Base-by-base conservation (phyloP, 768 basidiomycete genomes). In the Suillus weaverae region DNA sequence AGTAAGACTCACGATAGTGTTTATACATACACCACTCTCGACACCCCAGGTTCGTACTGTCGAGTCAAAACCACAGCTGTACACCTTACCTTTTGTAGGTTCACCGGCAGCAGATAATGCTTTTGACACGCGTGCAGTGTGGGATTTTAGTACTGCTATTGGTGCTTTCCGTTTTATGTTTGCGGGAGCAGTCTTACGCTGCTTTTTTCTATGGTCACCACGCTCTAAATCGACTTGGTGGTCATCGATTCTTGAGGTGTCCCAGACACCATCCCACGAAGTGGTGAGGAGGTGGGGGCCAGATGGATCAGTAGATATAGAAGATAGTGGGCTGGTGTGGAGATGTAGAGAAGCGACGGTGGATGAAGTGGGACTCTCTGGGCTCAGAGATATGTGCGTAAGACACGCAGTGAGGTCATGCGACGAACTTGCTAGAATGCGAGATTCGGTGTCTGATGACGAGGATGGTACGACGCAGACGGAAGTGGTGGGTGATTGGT, bases 31-130 rank as follows among this genome's bases (percentile, higher is more conserved):
- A 3, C 91, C 94, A 44, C 80, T 83, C 69, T 93, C 90, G 4
- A 90, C 81, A 71, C 97, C 94, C 97, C 97, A 99, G 2, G 83
- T 79, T 30, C 94, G 83, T 6, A 98, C 87, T 0, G 94, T 94
- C 35, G 95, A 97, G 76, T 97, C 96, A 72, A 94, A 93, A 0
- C 93, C 92, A 71, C 89, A 90, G 69, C 91, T 94, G 67, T 88
- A 86, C 33, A 89, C 95, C 63, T 76, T 66, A 60, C 71, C 61
- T 46, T 67, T 72, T 22, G 70, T 72, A 57, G 1, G 55, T 10
- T 36, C 35, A 60, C 77, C 81, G 4, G 73, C 72, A 13, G 77
- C 75, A 77, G 92, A 96, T 0, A 85, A 71, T 5, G 86, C 89
- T 41, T 85, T 87, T 6, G 94, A 94, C 1, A 98, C 90, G 14